phyloP scores from a whole-genome alignment of 2,329 filamentous ascomycete species.

The Penicillium sp. region DNA sequence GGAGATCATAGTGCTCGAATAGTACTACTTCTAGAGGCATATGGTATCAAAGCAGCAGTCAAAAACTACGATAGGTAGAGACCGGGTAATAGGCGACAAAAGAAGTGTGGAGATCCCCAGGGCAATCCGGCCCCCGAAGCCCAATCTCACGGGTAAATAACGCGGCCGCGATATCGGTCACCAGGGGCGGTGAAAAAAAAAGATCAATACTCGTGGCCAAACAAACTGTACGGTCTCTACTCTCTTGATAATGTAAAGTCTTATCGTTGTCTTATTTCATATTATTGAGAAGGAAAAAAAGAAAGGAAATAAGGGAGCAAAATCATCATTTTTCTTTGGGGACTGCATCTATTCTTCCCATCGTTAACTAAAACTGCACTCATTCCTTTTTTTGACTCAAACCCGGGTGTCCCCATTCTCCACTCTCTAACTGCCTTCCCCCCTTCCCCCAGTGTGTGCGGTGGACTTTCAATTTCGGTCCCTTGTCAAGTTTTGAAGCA shows the following conservation, averaged over 20 bases:
- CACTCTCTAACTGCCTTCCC: conserved; percentile 16
- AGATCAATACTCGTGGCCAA: conserved; percentile 10
- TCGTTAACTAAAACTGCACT: conserved; percentile 3
- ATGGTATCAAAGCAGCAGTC: not conserved
- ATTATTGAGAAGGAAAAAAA: not conserved
- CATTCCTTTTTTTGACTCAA: conserved; percentile 24
- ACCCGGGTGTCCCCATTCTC: conserved; percentile 15
- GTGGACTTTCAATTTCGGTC: conserved; percentile 11
- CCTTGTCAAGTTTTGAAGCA: conserved; percentile 1
- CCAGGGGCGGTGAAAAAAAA: conserved; percentile 18
- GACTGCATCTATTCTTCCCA: conserved; percentile 7
- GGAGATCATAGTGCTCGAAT: not conserved
- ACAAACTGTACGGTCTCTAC: not conserved
- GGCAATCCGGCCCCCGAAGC: conserved; percentile 13
- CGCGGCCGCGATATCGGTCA: not conserved
- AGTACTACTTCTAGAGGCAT: not conserved
- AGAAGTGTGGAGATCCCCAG: conserved; percentile 8
- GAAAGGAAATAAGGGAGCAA: not conserved
- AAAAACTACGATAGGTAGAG: not conserved
- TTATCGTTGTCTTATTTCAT: not conserved
- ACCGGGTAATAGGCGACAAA: not conserved
- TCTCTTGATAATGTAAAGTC: no score
- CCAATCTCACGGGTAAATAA: conserved; percentile 21
- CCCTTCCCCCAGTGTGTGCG: conserved; percentile 16
- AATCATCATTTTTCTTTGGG: conserved; percentile 1